Conservation (phyloP, 2,329 filamentous ascomycete genomes). For the Dactylonectria estremocensis region DNA sequence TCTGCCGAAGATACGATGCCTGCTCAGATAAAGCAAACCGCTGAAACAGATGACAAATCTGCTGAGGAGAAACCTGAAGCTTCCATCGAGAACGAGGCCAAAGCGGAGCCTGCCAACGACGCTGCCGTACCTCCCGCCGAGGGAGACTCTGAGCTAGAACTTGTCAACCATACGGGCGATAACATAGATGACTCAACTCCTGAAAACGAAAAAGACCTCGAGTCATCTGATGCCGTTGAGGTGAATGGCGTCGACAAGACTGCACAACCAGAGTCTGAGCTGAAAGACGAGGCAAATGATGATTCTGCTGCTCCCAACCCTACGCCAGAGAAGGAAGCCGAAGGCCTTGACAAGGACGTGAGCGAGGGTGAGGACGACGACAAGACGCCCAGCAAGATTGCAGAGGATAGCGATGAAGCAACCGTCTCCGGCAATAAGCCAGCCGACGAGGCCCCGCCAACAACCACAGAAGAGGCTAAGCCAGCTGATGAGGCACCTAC, state of each 20-base stretch:
- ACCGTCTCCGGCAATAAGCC: background rate
- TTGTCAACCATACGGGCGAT: conserved; percentile 4
- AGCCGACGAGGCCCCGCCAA: background rate
- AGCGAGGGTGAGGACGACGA: conserved; percentile 9
- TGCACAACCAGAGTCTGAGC: conserved; percentile 6
- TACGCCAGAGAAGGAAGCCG: conserved; percentile 20
- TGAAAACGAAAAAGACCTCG: conserved; percentile 20
- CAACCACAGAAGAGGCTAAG: background rate
- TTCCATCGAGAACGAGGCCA: background rate
- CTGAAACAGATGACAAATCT: background rate
- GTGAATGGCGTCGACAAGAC: conserved; percentile 20
- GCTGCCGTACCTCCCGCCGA: background rate
- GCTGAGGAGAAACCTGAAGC: conserved; percentile 8
- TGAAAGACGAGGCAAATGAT: conserved; percentile 23
- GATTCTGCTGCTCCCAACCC: background rate
- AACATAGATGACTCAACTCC: conserved; percentile 9
- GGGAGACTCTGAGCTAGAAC: conserved; percentile 21
- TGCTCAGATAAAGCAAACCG: background rate
- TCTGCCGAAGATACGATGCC: background rate
- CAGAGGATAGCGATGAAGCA: background rate
- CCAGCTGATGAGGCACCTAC: conserved; percentile 14
- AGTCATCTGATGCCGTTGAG: conserved; percentile 22
- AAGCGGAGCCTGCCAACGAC: conserved; percentile 1
- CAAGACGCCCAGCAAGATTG: background rate
- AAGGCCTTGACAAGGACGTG: conserved; percentile 14